Base-by-base conservation (phyloP, 2,329 filamentous ascomycete genomes). In the Cladosporium halotolerans region DNA sequence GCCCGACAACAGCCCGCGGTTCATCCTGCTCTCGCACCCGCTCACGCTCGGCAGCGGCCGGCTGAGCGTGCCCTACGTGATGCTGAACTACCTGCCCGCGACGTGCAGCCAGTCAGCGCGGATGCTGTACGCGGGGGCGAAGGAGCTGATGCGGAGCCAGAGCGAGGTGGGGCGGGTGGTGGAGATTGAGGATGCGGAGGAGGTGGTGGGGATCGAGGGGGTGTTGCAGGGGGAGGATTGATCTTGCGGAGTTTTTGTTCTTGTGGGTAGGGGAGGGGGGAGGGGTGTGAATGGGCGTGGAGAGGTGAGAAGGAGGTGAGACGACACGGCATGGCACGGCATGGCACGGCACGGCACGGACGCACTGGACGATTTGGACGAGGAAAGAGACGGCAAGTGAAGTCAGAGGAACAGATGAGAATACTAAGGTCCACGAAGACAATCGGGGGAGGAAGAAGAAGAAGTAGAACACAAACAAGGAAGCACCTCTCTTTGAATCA, bases 51-150 rank as follows among this genome's bases (percentile, higher is more conserved):
- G 95, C 42, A 90, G 88, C 49, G 93, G 93, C 53, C 84, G 93
- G 28, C 71, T 90, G 41, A 87, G 89, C 4, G 90, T 96, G 3
- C 93, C 93, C 9, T 99, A 99, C 69, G 89, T 96, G 44, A 82
- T 97, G 68, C 75, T 99, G 18, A 96, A 95, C 76, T 97, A 96
- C 74, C 83, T 97, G 18, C 93, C 93, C 7, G 86, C 85, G 48
- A 96, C 92, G 45, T 93, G 89, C 74, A 96, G 95, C 69, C 82
- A 80, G 61, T 88, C 91, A 66, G 76, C 87, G 66, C 83, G 89
- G 62, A 97, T 97, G 93, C 76, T 93, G 68, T 99, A 97, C 70
- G 93, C 93, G 31, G 88, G 91, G 38, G 93, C 93, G 41, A 96
- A 96, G 73, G 93, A 99, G 74, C 73, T 97, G 70, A 90, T 97